Evolutionary conservation across 1,284 basidiomycete species (phyloP).

Genomic region (Apiotrichum laibachii): DNA sequence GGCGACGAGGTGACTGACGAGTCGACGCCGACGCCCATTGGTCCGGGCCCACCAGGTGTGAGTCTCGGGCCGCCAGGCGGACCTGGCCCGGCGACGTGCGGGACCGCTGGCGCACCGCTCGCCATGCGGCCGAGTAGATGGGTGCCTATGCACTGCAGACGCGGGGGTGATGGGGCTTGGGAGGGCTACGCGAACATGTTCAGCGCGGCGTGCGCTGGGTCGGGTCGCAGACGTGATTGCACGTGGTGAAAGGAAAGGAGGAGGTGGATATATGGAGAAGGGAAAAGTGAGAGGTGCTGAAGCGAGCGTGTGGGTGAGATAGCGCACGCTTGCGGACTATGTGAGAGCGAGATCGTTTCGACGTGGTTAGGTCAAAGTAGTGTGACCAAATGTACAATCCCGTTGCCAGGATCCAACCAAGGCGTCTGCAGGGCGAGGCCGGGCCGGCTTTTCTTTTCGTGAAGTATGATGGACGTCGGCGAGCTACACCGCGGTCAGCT

Average conservation of each 20-base stretch:
- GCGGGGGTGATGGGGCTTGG: background rate
- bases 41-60: background rate
- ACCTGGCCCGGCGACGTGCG: background rate
- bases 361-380: too few species aligned
- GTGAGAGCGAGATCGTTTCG: too few species aligned
- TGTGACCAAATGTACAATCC: too few species aligned
- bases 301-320: too few species aligned
- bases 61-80: background rate
- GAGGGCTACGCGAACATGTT: background rate
- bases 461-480: too few species aligned
- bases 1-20: slow-evolving; percentile 22
- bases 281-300: background rate
- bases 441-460: too few species aligned
- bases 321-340: too few species aligned
- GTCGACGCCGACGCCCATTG: background rate
- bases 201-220: slow-evolving; percentile 5
- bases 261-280: background rate
- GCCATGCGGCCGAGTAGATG: slow-evolving; percentile 5
- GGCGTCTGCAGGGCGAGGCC: too few species aligned
- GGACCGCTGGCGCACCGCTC: slow-evolving; percentile 4
- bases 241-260: background rate
- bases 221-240: background rate
- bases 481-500: too few species aligned
- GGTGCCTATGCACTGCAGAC: slow-evolving; percentile 3
- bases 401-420: too few species aligned